Evolutionary conservation across 1,284 basidiomycete genomes (phyloP), one percentile per base, ranked within the genome.

Genomic region (Pseudozyma sp.): DNA sequence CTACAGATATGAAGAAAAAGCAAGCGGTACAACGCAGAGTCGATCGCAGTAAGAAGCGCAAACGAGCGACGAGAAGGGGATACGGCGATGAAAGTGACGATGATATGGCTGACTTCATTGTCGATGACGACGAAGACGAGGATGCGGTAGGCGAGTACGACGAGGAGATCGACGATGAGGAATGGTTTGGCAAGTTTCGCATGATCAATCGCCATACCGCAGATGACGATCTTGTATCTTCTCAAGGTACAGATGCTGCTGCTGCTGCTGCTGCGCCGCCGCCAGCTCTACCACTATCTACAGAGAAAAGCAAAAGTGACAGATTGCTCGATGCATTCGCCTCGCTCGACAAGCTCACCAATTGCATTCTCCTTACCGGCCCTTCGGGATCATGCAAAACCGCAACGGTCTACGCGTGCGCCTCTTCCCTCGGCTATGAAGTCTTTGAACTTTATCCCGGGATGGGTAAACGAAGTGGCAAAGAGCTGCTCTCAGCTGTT

Each of bases 361-460:
- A 83, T 61, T 79, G 79, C 69, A 75, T 83, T 16, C 31, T 99
- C 2, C 88, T 99, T 31, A 82, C 87, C 21, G 97, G 97, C 0
- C 93, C 94, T 0, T 59, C 60, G 11, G 83, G 83, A 16, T 47
- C 58, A 7, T 78, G 81, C 38, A 85, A 85, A 62, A 82, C 83
- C 1, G 80, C 83, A 0, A 72, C 77, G 14, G 79, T 84, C 31
- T 81, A 83, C 53, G 83, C 83, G 3, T 83, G 80, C 57, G 83
- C 83, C 25, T 21, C 69, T 6, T 73, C 98, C 85, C 88, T 99
- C 19, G 94, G 92, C 5, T 99, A 93, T 92, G 93, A 97, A 55
- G 91, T 99, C 12, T 97, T 99, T 81, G 97, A 99, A 85, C 93
- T 99, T 10, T 93, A 95, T 86, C 92, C 97, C n/a, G 97, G 97